These are phyloP conservation scores for Phytopythium sindhum DNA, from an alignment of 352 stramenopile genomes.

Conservation along the genomic window DNA sequence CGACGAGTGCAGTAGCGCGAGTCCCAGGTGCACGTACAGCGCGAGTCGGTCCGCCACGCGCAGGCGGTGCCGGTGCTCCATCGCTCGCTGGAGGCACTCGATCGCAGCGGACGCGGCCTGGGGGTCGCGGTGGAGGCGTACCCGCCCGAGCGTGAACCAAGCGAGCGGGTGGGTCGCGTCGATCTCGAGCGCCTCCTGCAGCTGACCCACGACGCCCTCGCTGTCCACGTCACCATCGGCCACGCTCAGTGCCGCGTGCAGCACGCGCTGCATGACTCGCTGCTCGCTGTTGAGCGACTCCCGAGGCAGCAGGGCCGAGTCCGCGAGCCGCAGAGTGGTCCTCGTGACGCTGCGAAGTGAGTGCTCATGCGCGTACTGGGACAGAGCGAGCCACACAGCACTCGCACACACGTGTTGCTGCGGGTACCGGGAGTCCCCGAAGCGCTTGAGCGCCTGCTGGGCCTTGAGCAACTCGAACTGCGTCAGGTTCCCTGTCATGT, in stretches of 20 bases:
- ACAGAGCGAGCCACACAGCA: conserved; percentile 63
- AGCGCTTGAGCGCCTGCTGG: conserved; percentile 29
- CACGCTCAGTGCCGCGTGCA: conserved; percentile 43
- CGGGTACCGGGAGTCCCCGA: conserved; percentile 11
- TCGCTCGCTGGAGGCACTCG: conserved; percentile 45
- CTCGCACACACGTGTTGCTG: conserved; percentile 21
- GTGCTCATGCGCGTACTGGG: conserved; percentile 37
- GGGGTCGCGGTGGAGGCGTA: conserved; percentile 40
- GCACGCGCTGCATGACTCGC: conserved; percentile 43
- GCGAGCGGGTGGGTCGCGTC: conserved; percentile 45
- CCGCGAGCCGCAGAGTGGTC: conserved; percentile 31
- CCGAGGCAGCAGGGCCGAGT: conserved; percentile 24
- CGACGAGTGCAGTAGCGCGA: conserved; percentile 59
- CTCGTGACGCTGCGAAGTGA: conserved; percentile 35
- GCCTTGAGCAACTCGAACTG: conserved; percentile 68
- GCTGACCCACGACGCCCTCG: conserved; percentile 25
- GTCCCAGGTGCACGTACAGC: conserved; percentile 52
- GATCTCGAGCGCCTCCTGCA: conserved; percentile 60
- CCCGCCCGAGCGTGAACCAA: conserved; percentile 54
- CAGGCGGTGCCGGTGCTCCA: conserved; percentile 32
- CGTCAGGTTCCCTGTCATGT: conserved; percentile 56
- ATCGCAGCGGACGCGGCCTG: conserved; percentile 36
- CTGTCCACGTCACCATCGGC: conserved; percentile 15
- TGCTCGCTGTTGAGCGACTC: conserved; percentile 44
- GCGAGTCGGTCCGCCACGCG: conserved; percentile 26